These are phyloP conservation scores for Amborella trichopoda DNA, from an alignment of 164 flowering plant species.

Conservation along the genomic window DNA sequence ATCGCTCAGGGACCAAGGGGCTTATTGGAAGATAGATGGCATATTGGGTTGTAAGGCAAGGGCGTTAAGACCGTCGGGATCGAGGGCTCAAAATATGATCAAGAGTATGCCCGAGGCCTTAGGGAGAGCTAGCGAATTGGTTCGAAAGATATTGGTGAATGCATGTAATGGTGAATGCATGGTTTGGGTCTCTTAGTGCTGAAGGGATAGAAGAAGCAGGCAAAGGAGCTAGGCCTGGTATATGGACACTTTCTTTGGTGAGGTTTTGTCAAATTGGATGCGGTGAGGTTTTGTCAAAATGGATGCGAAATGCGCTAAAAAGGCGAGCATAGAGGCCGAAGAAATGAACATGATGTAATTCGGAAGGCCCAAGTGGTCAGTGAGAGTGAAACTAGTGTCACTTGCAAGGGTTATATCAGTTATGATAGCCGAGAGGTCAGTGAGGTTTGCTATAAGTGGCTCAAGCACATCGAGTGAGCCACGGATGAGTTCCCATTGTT, in stretches of 20 bases:
- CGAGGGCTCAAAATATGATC: too few relatives aligned
- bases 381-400: conserved; percentile 1
- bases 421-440: conserved; percentile 15
- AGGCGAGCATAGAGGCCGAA: conserved; percentile 27
- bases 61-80: too few relatives aligned
- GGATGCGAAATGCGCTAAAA: conserved; percentile 13
- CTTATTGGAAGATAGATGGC: too few relatives aligned
- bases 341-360: conserved; percentile 24
- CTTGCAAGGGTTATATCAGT: conserved; percentile 11
- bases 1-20: too few relatives aligned
- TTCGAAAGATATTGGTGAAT: too few relatives aligned
- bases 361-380: conserved; percentile 13
- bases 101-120: too few relatives aligned
- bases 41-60: too few relatives aligned
- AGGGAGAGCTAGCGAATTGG: too few relatives aligned
- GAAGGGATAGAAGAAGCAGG: conserved; percentile 24
- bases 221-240: conserved; percentile 20
- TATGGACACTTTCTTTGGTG: conserved; percentile 2
- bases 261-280: neutral
- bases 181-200: conserved; percentile 8
- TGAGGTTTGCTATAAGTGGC: conserved; percentile 17
- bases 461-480: conserved; percentile 21
- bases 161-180: conserved; percentile 14
- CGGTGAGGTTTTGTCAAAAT: neutral
- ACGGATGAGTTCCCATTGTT: conserved; percentile 23